Percentiles rank a stretch among this genome's conserved stretches.
These are phyloP conservation scores for Piper longum DNA, from an alignment of 164 flowering plant genomes.

Conservation along the genomic window DNA sequence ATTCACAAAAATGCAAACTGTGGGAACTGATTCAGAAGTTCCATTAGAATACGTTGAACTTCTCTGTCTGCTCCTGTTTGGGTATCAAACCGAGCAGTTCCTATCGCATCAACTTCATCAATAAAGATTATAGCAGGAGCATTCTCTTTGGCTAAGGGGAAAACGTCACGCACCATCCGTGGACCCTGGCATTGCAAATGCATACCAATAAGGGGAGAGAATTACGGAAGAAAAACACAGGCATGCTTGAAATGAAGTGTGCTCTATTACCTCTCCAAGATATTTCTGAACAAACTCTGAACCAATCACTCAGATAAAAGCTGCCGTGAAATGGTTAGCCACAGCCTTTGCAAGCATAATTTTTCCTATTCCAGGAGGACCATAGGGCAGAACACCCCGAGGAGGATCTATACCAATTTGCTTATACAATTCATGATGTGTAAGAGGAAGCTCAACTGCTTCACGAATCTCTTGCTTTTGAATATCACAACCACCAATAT, in stretches of 20 bases:
- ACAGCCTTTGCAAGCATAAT: slow-evolving; percentile 99
- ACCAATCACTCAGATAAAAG: slow-evolving; percentile 94
- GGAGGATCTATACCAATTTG: slow-evolving; percentile 99
- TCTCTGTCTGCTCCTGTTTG: slow-evolving; percentile 99
- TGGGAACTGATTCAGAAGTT: slow-evolving; percentile 77
- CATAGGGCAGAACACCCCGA: slow-evolving; percentile 89
- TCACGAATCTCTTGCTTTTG: slow-evolving; percentile 98
- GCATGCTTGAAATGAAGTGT: background rate
- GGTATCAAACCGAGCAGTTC: slow-evolving; percentile 98
- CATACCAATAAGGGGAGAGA: background rate
- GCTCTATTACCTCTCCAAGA: slow-evolving; percentile 68
- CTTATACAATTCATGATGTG: slow-evolving; percentile 89
- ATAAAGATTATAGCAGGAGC: slow-evolving; percentile 96
- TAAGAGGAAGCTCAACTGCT: slow-evolving; percentile 90
- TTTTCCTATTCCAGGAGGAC: slow-evolving; percentile 98
- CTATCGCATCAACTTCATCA: slow-evolving; percentile 98
- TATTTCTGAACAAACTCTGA: slow-evolving; percentile 98
- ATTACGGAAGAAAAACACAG: background rate
- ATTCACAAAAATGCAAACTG: background rate
- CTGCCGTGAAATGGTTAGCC: slow-evolving; percentile 85
- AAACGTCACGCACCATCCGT: slow-evolving; percentile 95
- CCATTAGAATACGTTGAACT: slow-evolving; percentile 97
- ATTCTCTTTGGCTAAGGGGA: slow-evolving; percentile 93
- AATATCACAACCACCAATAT: slow-evolving; percentile 97
- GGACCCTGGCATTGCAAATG: slow-evolving; percentile 50